These are phyloP conservation scores for Psilocybe azurescens DNA, from an alignment of 768 basidiomycete species.

Conservation along the genomic window DNA sequence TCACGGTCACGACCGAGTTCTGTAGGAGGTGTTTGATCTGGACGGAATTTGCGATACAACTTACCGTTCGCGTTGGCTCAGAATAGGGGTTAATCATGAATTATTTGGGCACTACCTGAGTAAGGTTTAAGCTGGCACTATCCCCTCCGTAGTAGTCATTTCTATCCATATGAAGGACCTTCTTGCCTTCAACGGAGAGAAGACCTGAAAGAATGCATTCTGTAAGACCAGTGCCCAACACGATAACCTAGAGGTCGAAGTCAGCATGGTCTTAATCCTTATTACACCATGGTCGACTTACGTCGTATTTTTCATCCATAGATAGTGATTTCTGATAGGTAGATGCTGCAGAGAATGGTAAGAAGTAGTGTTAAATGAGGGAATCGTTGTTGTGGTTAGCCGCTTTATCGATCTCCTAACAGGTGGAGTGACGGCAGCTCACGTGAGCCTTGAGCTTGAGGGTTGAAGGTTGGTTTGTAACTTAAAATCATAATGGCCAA, in stretches of 20 bases:
- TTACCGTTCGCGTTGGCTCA: conserved; percentile 35
- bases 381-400: conserved; percentile 21
- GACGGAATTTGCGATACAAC: conserved; percentile 96
- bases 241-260: conserved; percentile 65
- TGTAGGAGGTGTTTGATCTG: conserved; percentile 72
- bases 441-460: conserved; percentile 13
- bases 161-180: conserved; percentile 98
- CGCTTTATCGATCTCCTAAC: conserved; percentile 32
- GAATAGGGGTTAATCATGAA: conserved; percentile 1
- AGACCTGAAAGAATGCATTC: conserved; percentile 98
- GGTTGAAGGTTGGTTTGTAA: no score
- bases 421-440: neutral
- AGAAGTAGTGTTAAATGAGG: conserved; percentile 17
- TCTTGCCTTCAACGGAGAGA: conserved; percentile 99
- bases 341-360: conserved; percentile 28
- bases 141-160: conserved; percentile 99
- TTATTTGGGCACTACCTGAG: conserved; percentile 67
- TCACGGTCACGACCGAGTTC: conserved; percentile 96
- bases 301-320: conserved; percentile 99
- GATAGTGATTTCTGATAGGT: conserved; percentile 29
- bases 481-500: no score
- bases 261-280: neutral
- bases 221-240: conserved; percentile 95
- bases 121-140: conserved; percentile 95
- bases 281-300: conserved; percentile 37